A percentile compares a stretch with the other conserved stretches of the same genome.
phyloP scores from a whole-genome alignment of 495 filamentous ascomycete species.

The Darksidea phi region DNA sequence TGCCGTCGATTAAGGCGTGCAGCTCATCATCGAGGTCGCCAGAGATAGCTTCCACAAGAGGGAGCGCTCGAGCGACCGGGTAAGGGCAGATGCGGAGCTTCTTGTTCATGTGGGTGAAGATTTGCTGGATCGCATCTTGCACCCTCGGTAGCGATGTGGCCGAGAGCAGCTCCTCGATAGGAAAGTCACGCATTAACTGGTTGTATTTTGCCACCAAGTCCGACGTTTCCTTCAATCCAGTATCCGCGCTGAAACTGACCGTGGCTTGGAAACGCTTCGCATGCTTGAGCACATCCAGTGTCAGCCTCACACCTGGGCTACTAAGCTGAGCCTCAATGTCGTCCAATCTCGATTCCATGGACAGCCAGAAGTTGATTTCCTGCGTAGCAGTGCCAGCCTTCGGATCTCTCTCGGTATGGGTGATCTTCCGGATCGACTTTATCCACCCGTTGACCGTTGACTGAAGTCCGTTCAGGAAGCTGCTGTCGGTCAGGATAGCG shows the following conservation, averaged over 20 bases:
- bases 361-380: constrained; percentile 98
- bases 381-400: constrained; percentile 86
- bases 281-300: constrained; percentile 87
- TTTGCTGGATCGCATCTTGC: constrained; percentile 80
- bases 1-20: constrained; percentile 79
- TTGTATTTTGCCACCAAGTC: constrained; percentile 98
- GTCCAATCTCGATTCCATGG: constrained; percentile 88
- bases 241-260: constrained; percentile 92
- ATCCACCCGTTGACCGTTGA: constrained; percentile 95
- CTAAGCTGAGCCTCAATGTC: constrained; percentile 83
- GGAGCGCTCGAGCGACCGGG: constrained; percentile 84
- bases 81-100: constrained; percentile 94
- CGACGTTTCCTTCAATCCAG: constrained; percentile 88
- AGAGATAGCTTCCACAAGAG: constrained; percentile 97
- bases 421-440: constrained; percentile 96
- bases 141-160: constrained; percentile 86
- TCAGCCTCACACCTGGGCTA: constrained; percentile 85
- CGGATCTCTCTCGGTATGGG: constrained; percentile 86
- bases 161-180: constrained; percentile 88
- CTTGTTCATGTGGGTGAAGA: constrained; percentile 93
- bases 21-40: constrained; percentile 84
- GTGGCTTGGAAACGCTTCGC: constrained; percentile 97
- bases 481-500: constrained; percentile 72
- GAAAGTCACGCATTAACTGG: constrained; percentile 96
- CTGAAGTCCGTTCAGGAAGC: constrained; percentile 90